phyloP scores from a whole-genome alignment of 345 rosid genomes.

The Hibiscus syriacus region DNA sequence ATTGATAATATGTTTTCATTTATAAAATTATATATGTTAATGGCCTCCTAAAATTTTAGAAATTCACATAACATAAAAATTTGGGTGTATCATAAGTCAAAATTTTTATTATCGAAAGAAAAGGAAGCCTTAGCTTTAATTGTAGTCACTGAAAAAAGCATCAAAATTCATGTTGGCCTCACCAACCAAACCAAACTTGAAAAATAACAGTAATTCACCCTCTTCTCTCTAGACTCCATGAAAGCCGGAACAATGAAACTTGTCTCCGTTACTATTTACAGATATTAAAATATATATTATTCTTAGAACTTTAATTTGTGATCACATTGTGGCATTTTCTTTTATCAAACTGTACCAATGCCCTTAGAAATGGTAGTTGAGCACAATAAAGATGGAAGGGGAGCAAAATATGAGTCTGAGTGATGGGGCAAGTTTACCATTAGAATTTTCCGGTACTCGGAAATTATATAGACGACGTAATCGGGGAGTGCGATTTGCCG shows the following conservation, averaged over 20 bases:
- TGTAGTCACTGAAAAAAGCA: neutral
- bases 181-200: slow-evolving; percentile 19
- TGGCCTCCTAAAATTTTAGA: too few relatives aligned
- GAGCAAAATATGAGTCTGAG: neutral
- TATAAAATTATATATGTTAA: too few relatives aligned
- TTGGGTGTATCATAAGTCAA: too few relatives aligned
- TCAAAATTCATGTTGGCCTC: slow-evolving; percentile 12
- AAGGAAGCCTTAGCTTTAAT: neutral
- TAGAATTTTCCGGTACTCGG: slow-evolving; percentile 50
- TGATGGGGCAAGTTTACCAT: slow-evolving; percentile 25
- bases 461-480: too few relatives aligned
- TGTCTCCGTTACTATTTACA: neutral
- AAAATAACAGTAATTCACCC: neutral
- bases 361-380: neutral
- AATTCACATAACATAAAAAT: too few relatives aligned
- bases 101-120: too few relatives aligned
- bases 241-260: neutral
- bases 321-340: neutral
- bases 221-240: slow-evolving; percentile 1
- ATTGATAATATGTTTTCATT: too few relatives aligned
- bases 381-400: neutral
- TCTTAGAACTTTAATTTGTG: neutral
- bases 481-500: too few relatives aligned
- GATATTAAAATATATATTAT: neutral
- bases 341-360: neutral